A percentile compares a stretch with the other conserved stretches of the same genome.
Conservation (phyloP, 495 filamentous ascomycete species). For the Aspergillus homomorphus region DNA sequence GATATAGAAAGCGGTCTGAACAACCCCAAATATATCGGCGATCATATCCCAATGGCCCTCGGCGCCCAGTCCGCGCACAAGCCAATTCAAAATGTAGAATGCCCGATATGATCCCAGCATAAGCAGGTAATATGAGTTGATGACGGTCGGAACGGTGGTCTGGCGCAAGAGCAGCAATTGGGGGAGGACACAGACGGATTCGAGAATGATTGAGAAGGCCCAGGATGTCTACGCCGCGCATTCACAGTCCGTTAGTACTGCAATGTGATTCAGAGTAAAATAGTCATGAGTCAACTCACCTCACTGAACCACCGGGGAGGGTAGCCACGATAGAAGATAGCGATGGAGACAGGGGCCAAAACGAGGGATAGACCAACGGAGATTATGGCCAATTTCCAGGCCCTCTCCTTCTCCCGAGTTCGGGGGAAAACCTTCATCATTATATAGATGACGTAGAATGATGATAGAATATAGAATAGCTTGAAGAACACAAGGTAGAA, state of each 20-base stretch:
- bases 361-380: slow-evolving; percentile 58
- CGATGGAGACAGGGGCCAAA: slow-evolving; percentile 61
- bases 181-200: slow-evolving; percentile 85
- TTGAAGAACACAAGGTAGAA: slow-evolving; percentile 77
- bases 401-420: slow-evolving; percentile 82
- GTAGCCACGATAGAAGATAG: slow-evolving; percentile 51
- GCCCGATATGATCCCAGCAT: slow-evolving; percentile 85
- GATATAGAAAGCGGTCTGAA: slow-evolving; percentile 87
- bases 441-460: slow-evolving; percentile 80
- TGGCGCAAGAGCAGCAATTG: slow-evolving; percentile 90
- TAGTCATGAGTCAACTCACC: slow-evolving; percentile 39
- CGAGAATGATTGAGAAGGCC: slow-evolving; percentile 85
- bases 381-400: slow-evolving; percentile 78
- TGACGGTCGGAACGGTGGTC: slow-evolving; percentile 91
- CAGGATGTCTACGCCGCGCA: slow-evolving; percentile 57
- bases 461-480: slow-evolving; percentile 79
- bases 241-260: slow-evolving; percentile 10
- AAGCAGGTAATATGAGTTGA: slow-evolving; percentile 90
- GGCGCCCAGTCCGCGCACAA: slow-evolving; percentile 59
- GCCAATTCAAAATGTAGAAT: slow-evolving; percentile 93
- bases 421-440: slow-evolving; percentile 87
- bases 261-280: neutral
- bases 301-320: slow-evolving; percentile 48
- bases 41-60: slow-evolving; percentile 66
- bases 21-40: slow-evolving; percentile 75